Percentiles rank a stretch among this genome's conserved stretches.
These are phyloP conservation scores for Phytophthora macrochlamydospora DNA, from an alignment of 352 stramenopile species.

Conservation along the genomic window DNA sequence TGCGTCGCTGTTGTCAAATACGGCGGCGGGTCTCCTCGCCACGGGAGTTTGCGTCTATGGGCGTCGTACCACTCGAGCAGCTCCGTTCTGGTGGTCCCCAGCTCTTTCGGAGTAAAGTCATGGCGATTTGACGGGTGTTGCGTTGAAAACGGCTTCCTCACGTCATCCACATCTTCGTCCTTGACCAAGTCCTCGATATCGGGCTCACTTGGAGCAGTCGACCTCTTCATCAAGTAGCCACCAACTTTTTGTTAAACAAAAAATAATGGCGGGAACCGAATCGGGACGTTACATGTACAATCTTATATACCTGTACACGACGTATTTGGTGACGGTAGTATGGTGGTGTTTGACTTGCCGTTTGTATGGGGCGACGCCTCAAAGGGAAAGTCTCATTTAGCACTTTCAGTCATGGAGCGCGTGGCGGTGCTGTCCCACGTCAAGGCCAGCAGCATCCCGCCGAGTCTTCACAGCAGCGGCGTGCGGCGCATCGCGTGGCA, in stretches of 20 bases:
- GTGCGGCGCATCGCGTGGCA: constrained; percentile 70
- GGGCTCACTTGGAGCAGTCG: constrained; percentile 16
- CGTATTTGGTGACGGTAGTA: background rate
- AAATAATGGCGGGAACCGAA: background rate
- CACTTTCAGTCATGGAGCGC: constrained; percentile 26
- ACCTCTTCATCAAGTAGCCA: constrained; percentile 8
- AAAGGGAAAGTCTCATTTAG: background rate
- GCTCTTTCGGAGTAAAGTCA: constrained; percentile 46
- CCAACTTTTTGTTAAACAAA: background rate
- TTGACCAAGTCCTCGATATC: constrained; percentile 66
- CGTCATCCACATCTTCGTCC: constrained; percentile 5
- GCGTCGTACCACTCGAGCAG: constrained; percentile 92
- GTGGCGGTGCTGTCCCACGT: constrained; percentile 75
- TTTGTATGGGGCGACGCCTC: background rate
- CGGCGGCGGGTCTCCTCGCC: constrained; percentile 90
- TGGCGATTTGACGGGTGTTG: constrained; percentile 37
- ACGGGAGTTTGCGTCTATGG: constrained; percentile 92
- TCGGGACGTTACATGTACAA: background rate
- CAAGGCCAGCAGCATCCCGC: constrained; percentile 52
- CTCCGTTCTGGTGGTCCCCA: constrained; percentile 46
- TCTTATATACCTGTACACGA: too few species aligned
- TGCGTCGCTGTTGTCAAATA: constrained; percentile 78
- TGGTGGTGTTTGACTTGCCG: background rate
- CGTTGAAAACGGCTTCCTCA: constrained; percentile 5
- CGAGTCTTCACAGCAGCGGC: constrained; percentile 20